Evolutionary conservation across 129 eudicot species (phyloP), one percentile per base, ranked within the genome.

Genomic region (Sambucus nigra): DNA sequence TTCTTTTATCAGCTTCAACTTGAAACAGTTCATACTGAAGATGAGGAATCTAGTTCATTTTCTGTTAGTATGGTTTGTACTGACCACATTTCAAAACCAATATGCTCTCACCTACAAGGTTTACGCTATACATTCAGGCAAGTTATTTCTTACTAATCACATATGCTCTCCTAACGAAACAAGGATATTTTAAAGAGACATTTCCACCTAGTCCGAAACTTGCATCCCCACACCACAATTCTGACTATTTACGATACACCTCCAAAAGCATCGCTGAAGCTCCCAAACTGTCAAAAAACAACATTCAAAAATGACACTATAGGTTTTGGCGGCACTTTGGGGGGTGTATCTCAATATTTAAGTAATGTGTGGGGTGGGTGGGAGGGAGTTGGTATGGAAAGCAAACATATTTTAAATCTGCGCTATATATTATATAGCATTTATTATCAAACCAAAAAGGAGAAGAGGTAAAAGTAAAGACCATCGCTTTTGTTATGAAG

Each of bases 121-220:
- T 69, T 58, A 65, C 53, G 72, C 61, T 50, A 42, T 33, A 53
- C 18, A 44, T 70, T 47, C 81, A 74, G 81, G 79, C 67, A 66
- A 40, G 20, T 33, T 17, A 47, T 40, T 22, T 53, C 21, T n/a
- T n/a, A n/a, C n/a, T n/a, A n/a, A n/a, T n/a, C n/a, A n/a, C n/a
- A n/a, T n/a, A n/a, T n/a, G n/a, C n/a, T n/a, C n/a, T n/a, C n/a
- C n/a, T n/a, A n/a, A n/a, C n/a, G n/a, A n/a, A n/a, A n/a, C n/a
- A n/a, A n/a, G n/a, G n/a, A n/a, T n/a, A n/a, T n/a, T n/a, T n/a
- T n/a, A n/a, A n/a, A n/a, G n/a, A n/a, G n/a, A n/a, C n/a, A n/a
- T n/a, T n/a, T n/a, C n/a, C n/a, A n/a, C n/a, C n/a, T n/a, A n/a
- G n/a, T n/a, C 56, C 48, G 17, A 66, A 32, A 19, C 26, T 17